Base-by-base conservation (phyloP, 2,329 filamentous ascomycete genomes). In the Dactylellina haptotyla region DNA sequence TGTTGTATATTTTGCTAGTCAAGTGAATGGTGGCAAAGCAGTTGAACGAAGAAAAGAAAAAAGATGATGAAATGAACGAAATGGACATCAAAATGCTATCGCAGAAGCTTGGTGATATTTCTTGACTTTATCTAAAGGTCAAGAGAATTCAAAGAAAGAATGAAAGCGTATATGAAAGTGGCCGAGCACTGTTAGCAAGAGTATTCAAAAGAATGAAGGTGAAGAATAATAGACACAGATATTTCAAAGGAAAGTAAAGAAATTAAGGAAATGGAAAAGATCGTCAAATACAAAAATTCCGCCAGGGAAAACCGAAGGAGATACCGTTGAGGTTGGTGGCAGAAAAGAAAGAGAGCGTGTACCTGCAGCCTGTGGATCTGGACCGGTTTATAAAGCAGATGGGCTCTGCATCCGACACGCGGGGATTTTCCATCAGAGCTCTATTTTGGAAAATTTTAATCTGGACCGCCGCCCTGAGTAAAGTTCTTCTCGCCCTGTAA, bases 1-100 rank as follows among this genome's bases (percentile, higher is more conserved):
- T 72, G 67, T 72, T 65, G 67, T 46, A 72, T n/a, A 41, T 45
- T 71, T 64, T 45, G 39, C 51, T 32, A 43, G 51, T 26, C 56
- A 61, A 30, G 18, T n/a, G 32, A 39, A 70, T 37, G 46, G 28
- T 45, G 30, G 30, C 39, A 12, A 9, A 50, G 8, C 30, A n/a
- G 34, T 18, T 43, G 14, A 25, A 61, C 23, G 25, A 51, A 23
- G 4, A 8, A 25, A 41, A 50, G 46, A 50, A 41, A 28, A 10
- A 20, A 5, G 18, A 41, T 41, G 14, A 14, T 4, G 37, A 41
- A 6, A 14, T n/a, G 18, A 16, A 41, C 37, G 12, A 41, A n/a
- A 41, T 41, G 37, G 3, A n/a, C 14, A 41, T 41, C 4, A 5
- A 5, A 34, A 14, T 6, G 6, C 6, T 34, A 34, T 34, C n/a